Conservation (phyloP, 768 basidiomycete species). For the Tricholoma terreum region DNA sequence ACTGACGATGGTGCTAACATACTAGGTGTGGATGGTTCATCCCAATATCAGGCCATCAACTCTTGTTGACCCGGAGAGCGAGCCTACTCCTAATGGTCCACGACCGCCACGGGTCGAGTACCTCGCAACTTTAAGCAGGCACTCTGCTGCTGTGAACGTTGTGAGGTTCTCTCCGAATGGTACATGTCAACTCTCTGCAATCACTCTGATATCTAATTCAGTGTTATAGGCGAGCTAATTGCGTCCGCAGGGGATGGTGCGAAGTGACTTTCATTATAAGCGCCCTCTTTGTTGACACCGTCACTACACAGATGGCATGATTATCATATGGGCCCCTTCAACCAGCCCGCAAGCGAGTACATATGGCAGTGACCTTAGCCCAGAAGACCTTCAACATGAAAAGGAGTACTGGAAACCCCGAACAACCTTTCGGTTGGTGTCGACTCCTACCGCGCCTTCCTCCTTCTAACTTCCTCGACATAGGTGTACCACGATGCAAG, state of each 20-base stretch:
- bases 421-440: constrained; percentile 71
- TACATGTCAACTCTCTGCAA: constrained; percentile 29
- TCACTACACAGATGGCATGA: constrained; percentile 77
- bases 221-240: constrained; percentile 71
- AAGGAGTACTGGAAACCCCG: constrained; percentile 95
- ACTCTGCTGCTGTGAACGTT: constrained; percentile 94
- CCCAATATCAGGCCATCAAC: constrained; percentile 79
- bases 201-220: background rate
- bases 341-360: constrained; percentile 64
- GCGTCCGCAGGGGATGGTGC: constrained; percentile 97
- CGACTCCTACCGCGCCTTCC: background rate
- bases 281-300: constrained; percentile 13
- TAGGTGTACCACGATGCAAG: constrained; percentile 92
- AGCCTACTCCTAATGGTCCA: constrained; percentile 29
- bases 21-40: constrained; percentile 90
- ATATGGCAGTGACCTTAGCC: constrained; percentile 79
- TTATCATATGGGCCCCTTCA: constrained; percentile 92
- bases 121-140: constrained; percentile 87
- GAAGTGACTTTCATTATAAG: constrained; percentile 1
- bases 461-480: background rate
- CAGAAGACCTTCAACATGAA: constrained; percentile 82
- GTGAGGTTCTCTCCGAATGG: constrained; percentile 96
- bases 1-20: constrained; percentile 7
- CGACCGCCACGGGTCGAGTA: constrained; percentile 88
- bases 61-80: constrained; percentile 38